Percentiles rank a stretch among this genome's conserved stretches.
Conservation (phyloP, 495 filamentous ascomycete species). For the Xylaria castorea region DNA sequence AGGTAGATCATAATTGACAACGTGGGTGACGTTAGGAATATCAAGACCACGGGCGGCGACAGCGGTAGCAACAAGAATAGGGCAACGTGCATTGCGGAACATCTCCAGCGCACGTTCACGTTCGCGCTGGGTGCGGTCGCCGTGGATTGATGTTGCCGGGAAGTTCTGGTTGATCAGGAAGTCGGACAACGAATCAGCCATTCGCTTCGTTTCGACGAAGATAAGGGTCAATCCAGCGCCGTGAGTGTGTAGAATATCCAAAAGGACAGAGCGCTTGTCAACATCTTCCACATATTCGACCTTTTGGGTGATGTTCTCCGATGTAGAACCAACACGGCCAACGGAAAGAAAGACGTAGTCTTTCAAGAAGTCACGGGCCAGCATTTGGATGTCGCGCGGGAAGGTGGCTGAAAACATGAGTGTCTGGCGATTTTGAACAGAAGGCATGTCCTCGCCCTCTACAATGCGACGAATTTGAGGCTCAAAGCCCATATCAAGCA, state of each 20-base stretch:
- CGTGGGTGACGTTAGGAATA: slow-evolving; percentile 98
- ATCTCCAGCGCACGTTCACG: slow-evolving; percentile 97
- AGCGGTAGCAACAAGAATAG: slow-evolving; percentile 94
- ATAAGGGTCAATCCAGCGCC: slow-evolving; percentile 91
- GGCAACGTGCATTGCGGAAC: slow-evolving; percentile 95
- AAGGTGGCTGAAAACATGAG: slow-evolving; percentile 99
- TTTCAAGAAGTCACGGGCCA: slow-evolving; percentile 96
- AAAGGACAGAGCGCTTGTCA: slow-evolving; percentile 96
- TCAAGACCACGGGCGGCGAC: slow-evolving; percentile 95
- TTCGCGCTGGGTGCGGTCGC: slow-evolving; percentile 97
- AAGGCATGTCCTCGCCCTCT: slow-evolving; percentile 96
- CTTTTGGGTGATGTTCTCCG: slow-evolving; percentile 99
- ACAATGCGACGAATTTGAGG: slow-evolving; percentile 98
- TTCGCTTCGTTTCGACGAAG: slow-evolving; percentile 99
- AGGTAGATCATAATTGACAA: slow-evolving; percentile 98
- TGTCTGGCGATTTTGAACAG: slow-evolving; percentile 83
- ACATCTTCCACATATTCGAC: slow-evolving; percentile 96
- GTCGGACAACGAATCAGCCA: slow-evolving; percentile 96
- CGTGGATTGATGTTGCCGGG: slow-evolving; percentile 98
- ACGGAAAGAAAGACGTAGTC: slow-evolving; percentile 99
- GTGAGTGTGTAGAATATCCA: slow-evolving; percentile 96
- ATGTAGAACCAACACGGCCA: slow-evolving; percentile 98
- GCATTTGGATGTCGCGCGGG: slow-evolving; percentile 98
- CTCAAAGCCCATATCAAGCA: slow-evolving; percentile 99
- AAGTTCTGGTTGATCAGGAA: slow-evolving; percentile 98